These are phyloP conservation scores for Claviceps maximensis DNA, from an alignment of 2,329 filamentous ascomycete genomes.

Conservation along the genomic window DNA sequence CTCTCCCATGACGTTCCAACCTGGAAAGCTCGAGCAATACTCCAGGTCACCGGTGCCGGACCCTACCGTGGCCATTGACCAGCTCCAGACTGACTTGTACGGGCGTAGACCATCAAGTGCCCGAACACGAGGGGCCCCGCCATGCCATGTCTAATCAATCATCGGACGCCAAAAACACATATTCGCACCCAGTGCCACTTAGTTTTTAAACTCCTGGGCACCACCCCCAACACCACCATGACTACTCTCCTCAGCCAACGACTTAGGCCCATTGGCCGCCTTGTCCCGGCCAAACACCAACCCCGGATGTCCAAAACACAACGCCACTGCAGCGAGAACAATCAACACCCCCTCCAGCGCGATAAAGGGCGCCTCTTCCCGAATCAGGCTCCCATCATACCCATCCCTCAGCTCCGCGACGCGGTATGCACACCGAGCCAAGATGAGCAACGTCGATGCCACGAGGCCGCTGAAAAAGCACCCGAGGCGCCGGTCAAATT, in stretches of 20 bases:
- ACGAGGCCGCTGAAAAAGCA: slow-evolving; percentile 40
- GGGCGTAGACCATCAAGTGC: neutral
- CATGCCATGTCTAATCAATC: neutral
- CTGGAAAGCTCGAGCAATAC: no score
- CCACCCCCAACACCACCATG: neutral
- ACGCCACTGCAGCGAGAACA: slow-evolving; percentile 21
- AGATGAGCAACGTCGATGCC: slow-evolving; percentile 43
- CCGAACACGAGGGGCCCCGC: neutral
- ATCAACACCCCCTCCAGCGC: slow-evolving; percentile 34
- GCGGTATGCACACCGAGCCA: slow-evolving; percentile 50
- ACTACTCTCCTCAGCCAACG: slow-evolving; percentile 15
- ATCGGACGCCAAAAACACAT: neutral
- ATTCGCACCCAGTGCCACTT: neutral
- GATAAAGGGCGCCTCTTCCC: slow-evolving; percentile 38
- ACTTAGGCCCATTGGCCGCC: slow-evolving; percentile 4
- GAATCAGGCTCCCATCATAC: slow-evolving; percentile 42
- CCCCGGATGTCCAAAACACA: slow-evolving; percentile 30
- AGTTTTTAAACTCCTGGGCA: neutral
- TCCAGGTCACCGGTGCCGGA: neutral
- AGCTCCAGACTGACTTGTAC: neutral
- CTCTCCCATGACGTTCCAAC: no score
- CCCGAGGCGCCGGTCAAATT: slow-evolving; percentile 17
- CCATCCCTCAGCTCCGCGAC: slow-evolving; percentile 53
- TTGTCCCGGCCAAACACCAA: slow-evolving; percentile 20
- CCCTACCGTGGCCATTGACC: neutral